phyloP scores from a whole-genome alignment of 2,329 filamentous ascomycete genomes.

The Zopfia rhizophila region DNA sequence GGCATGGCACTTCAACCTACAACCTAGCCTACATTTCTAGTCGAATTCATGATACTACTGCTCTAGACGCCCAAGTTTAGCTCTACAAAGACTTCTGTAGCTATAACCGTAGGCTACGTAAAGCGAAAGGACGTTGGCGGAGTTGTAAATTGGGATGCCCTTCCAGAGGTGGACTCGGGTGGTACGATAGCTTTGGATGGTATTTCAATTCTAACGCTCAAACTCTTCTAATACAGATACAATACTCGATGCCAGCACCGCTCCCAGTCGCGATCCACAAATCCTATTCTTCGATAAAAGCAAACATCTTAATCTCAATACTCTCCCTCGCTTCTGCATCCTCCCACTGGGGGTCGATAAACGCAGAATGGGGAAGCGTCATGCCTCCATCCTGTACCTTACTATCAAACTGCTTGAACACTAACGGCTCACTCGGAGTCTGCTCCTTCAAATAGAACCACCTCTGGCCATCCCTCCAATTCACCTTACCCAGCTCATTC shows the following conservation, averaged over 20 bases:
- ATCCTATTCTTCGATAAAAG: slow-evolving; percentile 10
- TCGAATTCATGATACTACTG: no score
- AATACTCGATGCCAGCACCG: no score
- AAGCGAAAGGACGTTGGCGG: no score
- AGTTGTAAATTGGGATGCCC: no score
- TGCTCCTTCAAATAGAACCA: neutral
- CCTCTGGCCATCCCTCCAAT: neutral
- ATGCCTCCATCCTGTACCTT: slow-evolving; percentile 3
- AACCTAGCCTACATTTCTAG: no score
- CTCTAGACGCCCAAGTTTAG: no score
- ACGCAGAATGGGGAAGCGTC: slow-evolving; percentile 8
- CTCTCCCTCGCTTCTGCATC: slow-evolving; percentile 5
- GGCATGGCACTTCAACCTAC: no score
- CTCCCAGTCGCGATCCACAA: no score
- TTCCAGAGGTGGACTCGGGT: no score
- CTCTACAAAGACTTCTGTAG: slow-evolving; percentile 15
- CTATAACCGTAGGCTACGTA: slow-evolving; percentile 1
- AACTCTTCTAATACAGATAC: no score
- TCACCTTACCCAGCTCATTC: slow-evolving; percentile 6
- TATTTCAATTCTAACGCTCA: no score
- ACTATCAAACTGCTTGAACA: slow-evolving; percentile 7
- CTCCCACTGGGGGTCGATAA: slow-evolving; percentile 4
- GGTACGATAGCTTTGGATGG: no score
- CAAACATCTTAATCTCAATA: slow-evolving; percentile 12
- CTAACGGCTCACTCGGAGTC: slow-evolving; percentile 2